These are phyloP conservation scores for Scheffersomyces cryptocercus DNA, from an alignment of 1,139 yeast genomes.

Conservation along the genomic window DNA sequence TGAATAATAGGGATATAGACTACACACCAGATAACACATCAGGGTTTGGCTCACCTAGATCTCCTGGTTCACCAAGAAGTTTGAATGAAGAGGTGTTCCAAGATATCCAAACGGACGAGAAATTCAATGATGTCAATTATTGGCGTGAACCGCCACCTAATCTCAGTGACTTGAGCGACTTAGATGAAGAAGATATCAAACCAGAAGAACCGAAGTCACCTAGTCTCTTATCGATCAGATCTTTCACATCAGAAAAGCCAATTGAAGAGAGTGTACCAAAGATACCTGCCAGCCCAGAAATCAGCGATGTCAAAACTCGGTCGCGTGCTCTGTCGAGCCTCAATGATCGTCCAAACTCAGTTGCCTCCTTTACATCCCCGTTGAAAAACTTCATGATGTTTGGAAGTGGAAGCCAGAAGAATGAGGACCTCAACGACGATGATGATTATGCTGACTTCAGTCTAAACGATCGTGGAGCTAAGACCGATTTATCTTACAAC, in stretches of 20 bases:
- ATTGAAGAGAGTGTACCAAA: neutral
- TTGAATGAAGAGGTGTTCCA: conserved; percentile 21
- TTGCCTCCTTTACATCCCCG: conserved; percentile 43
- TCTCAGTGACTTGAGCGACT: conserved; percentile 58
- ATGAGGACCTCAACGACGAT: conserved; percentile 9
- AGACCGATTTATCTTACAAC: too few species aligned
- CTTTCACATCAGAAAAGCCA: conserved; percentile 7
- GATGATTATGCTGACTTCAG: conserved; percentile 7
- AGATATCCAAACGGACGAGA: conserved; percentile 48
- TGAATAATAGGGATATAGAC: conserved; percentile 18
- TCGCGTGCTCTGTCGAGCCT: neutral
- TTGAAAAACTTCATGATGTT: conserved; percentile 45
- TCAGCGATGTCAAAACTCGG: neutral
- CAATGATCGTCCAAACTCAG: conserved; percentile 35
- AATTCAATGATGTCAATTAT: conserved; percentile 81
- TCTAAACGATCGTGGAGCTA: neutral
- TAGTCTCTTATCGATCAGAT: conserved; percentile 17
- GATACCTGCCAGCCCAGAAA: neutral
- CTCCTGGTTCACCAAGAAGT: conserved; percentile 23
- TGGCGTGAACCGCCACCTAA: conserved; percentile 86
- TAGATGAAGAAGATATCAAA: conserved; percentile 21
- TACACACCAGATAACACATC: conserved; percentile 4
- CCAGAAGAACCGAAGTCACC: conserved; percentile 13
- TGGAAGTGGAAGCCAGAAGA: conserved; percentile 20
- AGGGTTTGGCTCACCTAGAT: conserved; percentile 14